Conservation (phyloP, 1,139 yeast genomes). For the Hyphopichia khmerensis region DNA sequence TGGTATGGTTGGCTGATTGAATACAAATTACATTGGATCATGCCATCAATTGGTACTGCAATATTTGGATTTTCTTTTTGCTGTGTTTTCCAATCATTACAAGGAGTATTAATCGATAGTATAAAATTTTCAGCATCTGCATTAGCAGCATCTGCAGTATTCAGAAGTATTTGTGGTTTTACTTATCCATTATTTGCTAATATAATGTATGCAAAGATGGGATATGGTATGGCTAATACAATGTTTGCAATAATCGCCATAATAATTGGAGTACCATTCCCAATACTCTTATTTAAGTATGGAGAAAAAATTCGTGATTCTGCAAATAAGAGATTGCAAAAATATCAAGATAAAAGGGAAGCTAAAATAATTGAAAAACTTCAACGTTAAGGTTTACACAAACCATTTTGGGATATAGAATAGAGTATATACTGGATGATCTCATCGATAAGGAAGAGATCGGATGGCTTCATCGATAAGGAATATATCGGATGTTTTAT, state of each 20-base stretch:
- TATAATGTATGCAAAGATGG: conserved; percentile 36
- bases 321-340: conserved; percentile 36
- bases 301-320: conserved; percentile 39
- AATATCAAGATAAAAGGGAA: conserved; percentile 31
- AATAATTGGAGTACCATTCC: conserved; percentile 44
- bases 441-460: too few relatives aligned
- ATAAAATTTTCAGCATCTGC: conserved; percentile 44
- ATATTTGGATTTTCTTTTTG: conserved; percentile 46
- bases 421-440: background rate
- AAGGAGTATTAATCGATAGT: conserved; percentile 44
- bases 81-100: conserved; percentile 45
- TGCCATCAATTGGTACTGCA: conserved; percentile 46
- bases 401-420: too few relatives aligned
- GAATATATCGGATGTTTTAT: too few relatives aligned
- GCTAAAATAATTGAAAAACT: conserved; percentile 9
- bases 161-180: conserved; percentile 44
- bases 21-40: conserved; percentile 42
- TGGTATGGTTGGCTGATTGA: conserved; percentile 52
- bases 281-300: conserved; percentile 38
- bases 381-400: background rate
- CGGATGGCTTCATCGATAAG: too few relatives aligned
- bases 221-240: conserved; percentile 49
- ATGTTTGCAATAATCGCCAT: conserved; percentile 43
- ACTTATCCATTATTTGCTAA: conserved; percentile 43
- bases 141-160: conserved; percentile 49